Percentiles rank a stretch among this genome's conserved stretches.
phyloP scores from a whole-genome alignment of 2,329 filamentous ascomycete genomes.

The Pseudopyricularia javanii region DNA sequence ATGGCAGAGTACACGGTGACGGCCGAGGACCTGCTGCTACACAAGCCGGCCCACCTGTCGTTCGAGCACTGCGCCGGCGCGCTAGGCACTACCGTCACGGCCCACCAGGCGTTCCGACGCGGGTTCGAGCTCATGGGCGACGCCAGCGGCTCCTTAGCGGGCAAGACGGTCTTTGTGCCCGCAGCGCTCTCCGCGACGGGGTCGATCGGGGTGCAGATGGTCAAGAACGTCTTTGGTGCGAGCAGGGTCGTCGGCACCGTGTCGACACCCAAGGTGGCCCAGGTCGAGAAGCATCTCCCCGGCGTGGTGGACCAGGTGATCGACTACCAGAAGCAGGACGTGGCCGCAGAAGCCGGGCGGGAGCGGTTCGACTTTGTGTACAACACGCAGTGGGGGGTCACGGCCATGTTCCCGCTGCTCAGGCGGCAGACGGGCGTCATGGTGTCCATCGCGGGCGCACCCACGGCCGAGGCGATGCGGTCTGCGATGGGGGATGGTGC shows the following conservation, averaged over 20 bases:
- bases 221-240: constrained; percentile 35
- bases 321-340: constrained; percentile 32
- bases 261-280: constrained; percentile 35
- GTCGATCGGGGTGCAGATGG: constrained; percentile 31
- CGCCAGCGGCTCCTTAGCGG: constrained; percentile 22
- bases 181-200: constrained; percentile 37
- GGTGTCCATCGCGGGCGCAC: constrained; percentile 26
- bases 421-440: constrained; percentile 23
- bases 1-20: constrained; percentile 26
- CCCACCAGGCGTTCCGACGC: constrained; percentile 27
- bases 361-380: constrained; percentile 36
- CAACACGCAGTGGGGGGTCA: constrained; percentile 30
- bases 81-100: constrained; percentile 24
- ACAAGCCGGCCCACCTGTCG: constrained; percentile 14
- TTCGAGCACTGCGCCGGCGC: constrained; percentile 18
- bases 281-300: constrained; percentile 26
- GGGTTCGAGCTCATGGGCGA: constrained; percentile 23
- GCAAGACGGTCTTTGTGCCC: constrained; percentile 38
- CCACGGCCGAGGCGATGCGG: constrained; percentile 15
- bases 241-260: constrained; percentile 35
- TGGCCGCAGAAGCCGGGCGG: constrained; percentile 21
- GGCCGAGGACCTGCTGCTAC: constrained; percentile 19
- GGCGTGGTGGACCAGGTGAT: constrained; percentile 35
- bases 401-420: constrained; percentile 24
- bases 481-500: constrained; percentile 17